phyloP scores from a whole-genome alignment of 257 asterid genomes.

The Nicotiana tabacum region DNA sequence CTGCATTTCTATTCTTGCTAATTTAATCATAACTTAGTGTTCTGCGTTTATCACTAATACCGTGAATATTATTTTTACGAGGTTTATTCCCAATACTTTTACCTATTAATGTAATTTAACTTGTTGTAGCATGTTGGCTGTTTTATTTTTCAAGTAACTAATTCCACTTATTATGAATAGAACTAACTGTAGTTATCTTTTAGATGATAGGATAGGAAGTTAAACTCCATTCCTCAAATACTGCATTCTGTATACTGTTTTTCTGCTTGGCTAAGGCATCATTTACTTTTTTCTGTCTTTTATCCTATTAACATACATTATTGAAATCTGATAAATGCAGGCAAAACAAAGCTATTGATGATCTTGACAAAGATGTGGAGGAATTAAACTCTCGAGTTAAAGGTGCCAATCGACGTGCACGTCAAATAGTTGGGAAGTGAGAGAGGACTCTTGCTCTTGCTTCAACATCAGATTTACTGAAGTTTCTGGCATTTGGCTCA shows the following conservation, averaged over 20 bases:
- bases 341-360: conserved; percentile 88
- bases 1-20: too few species aligned
- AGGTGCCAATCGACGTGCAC: conserved; percentile 80
- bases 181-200: neutral
- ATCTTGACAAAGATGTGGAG: conserved; percentile 66
- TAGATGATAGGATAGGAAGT: too few species aligned
- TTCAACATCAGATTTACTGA: neutral
- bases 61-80: too few species aligned
- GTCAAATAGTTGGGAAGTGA: conserved; percentile 50
- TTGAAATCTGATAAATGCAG: conserved; percentile 25
- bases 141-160: neutral
- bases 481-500: neutral
- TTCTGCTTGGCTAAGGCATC: neutral
- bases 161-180: neutral
- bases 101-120: neutral
- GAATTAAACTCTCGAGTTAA: conserved; percentile 71
- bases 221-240: neutral
- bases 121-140: neutral
- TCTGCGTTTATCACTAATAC: too few species aligned
- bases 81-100: too few species aligned
- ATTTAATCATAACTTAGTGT: too few species aligned
- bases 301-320: neutral
- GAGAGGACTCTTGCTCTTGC: neutral
- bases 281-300: neutral
- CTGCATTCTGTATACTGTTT: neutral